Evolutionary conservation across 371 early-diverging fungal species (phyloP).

Genomic region (Furculomyces boomerangus): DNA sequence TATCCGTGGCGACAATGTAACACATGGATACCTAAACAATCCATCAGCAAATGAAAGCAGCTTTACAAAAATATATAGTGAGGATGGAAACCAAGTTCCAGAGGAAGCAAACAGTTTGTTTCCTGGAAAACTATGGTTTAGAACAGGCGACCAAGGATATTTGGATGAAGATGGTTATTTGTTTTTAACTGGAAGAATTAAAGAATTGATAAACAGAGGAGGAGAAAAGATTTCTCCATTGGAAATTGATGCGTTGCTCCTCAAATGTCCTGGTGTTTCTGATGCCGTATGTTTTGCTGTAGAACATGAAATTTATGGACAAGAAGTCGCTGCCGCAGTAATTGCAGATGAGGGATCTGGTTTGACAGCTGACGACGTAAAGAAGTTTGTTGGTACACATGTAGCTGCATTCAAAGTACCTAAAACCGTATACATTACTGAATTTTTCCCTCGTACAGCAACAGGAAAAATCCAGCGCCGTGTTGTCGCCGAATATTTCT

Average conservation of each 20-base stretch:
- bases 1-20: slow-evolving; percentile 61
- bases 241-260: slow-evolving; percentile 61
- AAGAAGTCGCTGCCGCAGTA: slow-evolving; percentile 64
- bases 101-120: slow-evolving; percentile 21
- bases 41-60: slow-evolving; percentile 49
- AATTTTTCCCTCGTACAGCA: slow-evolving; percentile 51
- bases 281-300: slow-evolving; percentile 69
- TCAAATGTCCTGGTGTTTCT: slow-evolving; percentile 43
- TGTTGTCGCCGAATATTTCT: slow-evolving; percentile 1
- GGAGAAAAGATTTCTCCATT: slow-evolving; percentile 66
- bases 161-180: slow-evolving; percentile 51
- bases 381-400: slow-evolving; percentile 25
- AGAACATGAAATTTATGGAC: slow-evolving; percentile 55
- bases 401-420: slow-evolving; percentile 70
- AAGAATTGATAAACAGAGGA: slow-evolving; percentile 65
- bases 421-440: slow-evolving; percentile 47
- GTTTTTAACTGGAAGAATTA: slow-evolving; percentile 56
- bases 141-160: slow-evolving; percentile 67
- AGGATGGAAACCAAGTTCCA: not conserved
- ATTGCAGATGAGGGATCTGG: slow-evolving; percentile 25
- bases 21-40: slow-evolving; percentile 63
- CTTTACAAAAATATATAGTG: slow-evolving; percentile 20
- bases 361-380: slow-evolving; percentile 30
- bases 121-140: slow-evolving; percentile 35
- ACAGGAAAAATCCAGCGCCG: slow-evolving; percentile 31